phyloP scores from a whole-genome alignment of 176 grass and related monocot genomes.

The Aegilops umbellulata region DNA sequence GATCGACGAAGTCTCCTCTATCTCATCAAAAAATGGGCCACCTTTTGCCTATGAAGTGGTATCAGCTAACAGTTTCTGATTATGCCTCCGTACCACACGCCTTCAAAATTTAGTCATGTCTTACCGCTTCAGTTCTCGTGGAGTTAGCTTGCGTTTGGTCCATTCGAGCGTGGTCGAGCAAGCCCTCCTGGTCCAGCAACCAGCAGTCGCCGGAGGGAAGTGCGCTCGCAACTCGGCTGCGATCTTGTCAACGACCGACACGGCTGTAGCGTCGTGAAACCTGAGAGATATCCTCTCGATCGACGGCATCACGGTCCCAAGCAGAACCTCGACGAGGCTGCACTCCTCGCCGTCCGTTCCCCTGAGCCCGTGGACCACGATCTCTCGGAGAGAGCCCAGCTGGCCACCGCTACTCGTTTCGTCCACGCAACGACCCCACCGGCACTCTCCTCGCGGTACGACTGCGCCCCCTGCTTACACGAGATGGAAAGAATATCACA shows the following conservation, averaged over 20 bases:
- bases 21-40: too few species aligned
- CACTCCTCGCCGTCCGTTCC: background rate
- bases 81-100: too few species aligned
- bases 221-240: background rate
- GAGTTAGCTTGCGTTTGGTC: background rate
- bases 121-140: too few species aligned
- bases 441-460: background rate
- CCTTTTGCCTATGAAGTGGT: too few species aligned
- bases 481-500: background rate
- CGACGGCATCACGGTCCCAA: background rate
- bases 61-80: too few species aligned
- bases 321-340: background rate
- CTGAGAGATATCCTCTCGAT: background rate
- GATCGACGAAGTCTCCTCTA: too few species aligned
- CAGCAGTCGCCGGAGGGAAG: background rate
- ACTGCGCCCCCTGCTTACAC: background rate
- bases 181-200: background rate
- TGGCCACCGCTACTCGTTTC: background rate
- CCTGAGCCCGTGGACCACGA: background rate
- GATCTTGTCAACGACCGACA: background rate
- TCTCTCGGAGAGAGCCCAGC: background rate
- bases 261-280: background rate
- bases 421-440: background rate
- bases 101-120: too few species aligned
- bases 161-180: background rate